A percentile compares a stretch with the other conserved stretches of the same genome.
Evolutionary conservation across 1,139 yeast genomes (phyloP).

Genomic region (Lodderomyces metapsilosis): DNA sequence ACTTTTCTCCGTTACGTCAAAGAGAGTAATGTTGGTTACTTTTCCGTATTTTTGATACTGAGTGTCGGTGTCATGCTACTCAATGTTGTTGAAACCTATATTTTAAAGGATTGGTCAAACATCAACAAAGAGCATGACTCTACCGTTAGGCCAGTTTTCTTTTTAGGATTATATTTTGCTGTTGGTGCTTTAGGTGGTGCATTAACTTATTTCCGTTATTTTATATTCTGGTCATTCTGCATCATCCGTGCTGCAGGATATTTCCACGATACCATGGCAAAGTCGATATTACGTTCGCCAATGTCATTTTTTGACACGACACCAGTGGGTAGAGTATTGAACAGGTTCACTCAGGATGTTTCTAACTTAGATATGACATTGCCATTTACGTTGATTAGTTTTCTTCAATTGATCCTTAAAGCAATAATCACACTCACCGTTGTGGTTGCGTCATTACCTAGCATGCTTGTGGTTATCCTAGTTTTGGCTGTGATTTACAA

Average conservation of each 20-base stretch:
- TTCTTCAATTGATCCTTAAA: constrained; percentile 54
- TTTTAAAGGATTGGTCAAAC: constrained; percentile 40
- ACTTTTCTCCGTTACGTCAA: constrained; percentile 33
- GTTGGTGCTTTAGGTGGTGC: constrained; percentile 30
- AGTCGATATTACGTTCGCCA: constrained; percentile 42
- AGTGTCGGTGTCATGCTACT: constrained; percentile 20
- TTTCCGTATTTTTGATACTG: constrained; percentile 23
- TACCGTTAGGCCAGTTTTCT: constrained; percentile 22
- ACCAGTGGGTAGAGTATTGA: constrained; percentile 59
- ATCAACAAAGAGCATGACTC: constrained; percentile 25
- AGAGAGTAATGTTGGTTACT: constrained; percentile 31
- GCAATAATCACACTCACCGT: constrained; percentile 62
- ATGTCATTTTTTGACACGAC: constrained; percentile 60
- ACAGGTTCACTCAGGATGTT: constrained; percentile 75
- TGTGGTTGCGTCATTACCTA: constrained; percentile 65
- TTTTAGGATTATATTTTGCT: constrained; percentile 24
- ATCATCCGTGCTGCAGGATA: constrained; percentile 30
- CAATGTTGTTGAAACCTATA: constrained; percentile 26
- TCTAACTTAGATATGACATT: constrained; percentile 77
- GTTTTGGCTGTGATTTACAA: constrained; percentile 50
- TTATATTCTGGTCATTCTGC: constrained; percentile 31
- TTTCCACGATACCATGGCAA: constrained; percentile 40
- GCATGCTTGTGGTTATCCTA: constrained; percentile 32
- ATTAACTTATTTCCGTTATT: constrained; percentile 25
- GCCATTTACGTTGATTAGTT: constrained; percentile 54